A percentile compares a stretch with the other conserved stretches of the same genome.
Evolutionary conservation across 1,284 basidiomycete species (phyloP).

Genomic region (Kalmanozyma brasiliensis): DNA sequence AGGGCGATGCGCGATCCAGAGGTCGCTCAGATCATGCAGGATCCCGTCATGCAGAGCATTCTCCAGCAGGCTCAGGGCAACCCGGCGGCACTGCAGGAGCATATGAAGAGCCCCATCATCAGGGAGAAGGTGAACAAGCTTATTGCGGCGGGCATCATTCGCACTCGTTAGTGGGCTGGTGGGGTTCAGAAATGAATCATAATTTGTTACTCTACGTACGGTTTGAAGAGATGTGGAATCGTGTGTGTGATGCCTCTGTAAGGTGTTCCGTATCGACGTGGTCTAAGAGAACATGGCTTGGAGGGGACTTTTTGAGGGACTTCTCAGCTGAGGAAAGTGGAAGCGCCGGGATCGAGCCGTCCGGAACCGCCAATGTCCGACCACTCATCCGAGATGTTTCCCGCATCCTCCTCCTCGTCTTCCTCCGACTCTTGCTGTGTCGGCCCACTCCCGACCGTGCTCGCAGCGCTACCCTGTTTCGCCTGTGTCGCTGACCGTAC

Average conservation of each 20-base stretch:
- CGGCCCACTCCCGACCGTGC: too few species aligned
- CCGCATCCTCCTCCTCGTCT: constrained; percentile 3
- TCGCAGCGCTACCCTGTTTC: constrained; percentile 1
- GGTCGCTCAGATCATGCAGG: constrained; percentile 77
- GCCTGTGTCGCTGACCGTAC: too few species aligned
- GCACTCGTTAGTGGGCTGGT: constrained; percentile 50
- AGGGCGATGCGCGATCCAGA: constrained; percentile 98
- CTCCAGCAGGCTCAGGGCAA: constrained; percentile 92
- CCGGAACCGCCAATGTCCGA: constrained; percentile 44
- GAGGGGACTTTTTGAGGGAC: too few species aligned
- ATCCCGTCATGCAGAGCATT: constrained; percentile 74
- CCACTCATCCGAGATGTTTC: constrained; percentile 50
- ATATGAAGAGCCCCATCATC: constrained; percentile 89
- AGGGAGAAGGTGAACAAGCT: constrained; percentile 89
- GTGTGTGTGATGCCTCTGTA: too few species aligned
- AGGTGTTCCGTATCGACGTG: too few species aligned
- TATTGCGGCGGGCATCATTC: constrained; percentile 90
- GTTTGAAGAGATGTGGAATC: too few species aligned
- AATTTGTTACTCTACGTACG: too few species aligned
- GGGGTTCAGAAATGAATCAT: too few species aligned
- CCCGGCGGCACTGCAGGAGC: constrained; percentile 89
- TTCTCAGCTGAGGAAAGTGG: constrained; percentile 11
- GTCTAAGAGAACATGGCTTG: too few species aligned
- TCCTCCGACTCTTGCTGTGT: neutral
- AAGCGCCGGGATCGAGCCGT: constrained; percentile 1